A percentile compares a stretch with the other conserved stretches of the same genome.
Evolutionary conservation across 306 rosid genomes (phyloP).

Genomic region (Cicer pinnatifidum): DNA sequence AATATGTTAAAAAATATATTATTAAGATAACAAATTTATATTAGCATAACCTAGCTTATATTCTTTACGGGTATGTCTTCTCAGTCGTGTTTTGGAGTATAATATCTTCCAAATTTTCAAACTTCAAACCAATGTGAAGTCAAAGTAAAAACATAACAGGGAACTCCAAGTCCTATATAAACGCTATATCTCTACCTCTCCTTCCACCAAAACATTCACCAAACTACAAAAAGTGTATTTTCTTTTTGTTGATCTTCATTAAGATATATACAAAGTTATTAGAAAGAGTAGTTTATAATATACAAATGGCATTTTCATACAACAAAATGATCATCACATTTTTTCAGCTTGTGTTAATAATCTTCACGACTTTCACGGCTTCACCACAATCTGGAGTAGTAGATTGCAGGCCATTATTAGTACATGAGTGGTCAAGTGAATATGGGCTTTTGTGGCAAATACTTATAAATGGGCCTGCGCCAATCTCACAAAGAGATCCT

Average conservation of each 20-base stretch:
- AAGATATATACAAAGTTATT: neutral
- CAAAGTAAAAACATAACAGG: no score
- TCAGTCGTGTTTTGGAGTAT: no score
- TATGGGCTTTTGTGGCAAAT: conserved; percentile 30
- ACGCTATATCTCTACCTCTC: no score
- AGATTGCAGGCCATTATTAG: conserved; percentile 38
- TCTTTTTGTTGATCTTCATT: conserved; percentile 2
- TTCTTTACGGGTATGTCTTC: no score
- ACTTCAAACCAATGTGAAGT: no score
- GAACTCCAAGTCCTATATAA: no score
- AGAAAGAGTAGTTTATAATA: neutral
- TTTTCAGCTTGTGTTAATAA: conserved; percentile 12
- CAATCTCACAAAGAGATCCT: neutral
- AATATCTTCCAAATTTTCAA: no score
- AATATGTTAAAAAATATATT: no score
- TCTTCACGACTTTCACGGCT: conserved; percentile 11
- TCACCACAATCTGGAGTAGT: conserved; percentile 25
- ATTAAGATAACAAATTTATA: no score
- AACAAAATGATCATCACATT: conserved; percentile 24
- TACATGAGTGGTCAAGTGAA: conserved; percentile 23
- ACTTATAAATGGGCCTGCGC: conserved; percentile 6
- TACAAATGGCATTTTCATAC: conserved; percentile 24
- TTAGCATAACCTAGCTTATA: no score
- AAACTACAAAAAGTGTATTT: no score
- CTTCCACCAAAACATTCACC: no score